Conservation (phyloP, 306 rosid genomes). For the Citrullus colocynthis region DNA sequence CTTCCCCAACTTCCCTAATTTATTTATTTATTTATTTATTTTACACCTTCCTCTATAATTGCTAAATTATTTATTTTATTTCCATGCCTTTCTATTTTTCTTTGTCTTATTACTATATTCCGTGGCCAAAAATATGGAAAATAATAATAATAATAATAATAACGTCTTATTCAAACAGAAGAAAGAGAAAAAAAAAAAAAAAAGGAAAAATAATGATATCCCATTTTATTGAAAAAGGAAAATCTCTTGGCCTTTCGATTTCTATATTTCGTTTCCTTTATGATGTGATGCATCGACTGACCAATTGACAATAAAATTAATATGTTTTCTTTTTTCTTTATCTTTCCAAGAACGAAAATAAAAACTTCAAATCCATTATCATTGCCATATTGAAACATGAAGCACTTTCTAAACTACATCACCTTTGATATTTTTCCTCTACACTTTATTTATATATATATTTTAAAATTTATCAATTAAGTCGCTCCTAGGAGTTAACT, state of each 20-base stretch:
- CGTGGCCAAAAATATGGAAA: background rate
- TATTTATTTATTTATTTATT: background rate
- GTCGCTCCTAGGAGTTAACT: too few relatives aligned
- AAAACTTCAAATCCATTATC: background rate
- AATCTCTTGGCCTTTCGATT: background rate
- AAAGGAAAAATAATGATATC: background rate
- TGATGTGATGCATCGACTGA: slow-evolving; percentile 6
- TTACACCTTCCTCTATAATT: slow-evolving; percentile 1
- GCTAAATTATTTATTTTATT: background rate
- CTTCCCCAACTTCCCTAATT: background rate
- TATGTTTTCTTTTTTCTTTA: background rate
- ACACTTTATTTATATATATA: background rate
- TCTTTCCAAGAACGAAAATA: background rate
- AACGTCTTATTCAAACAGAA: background rate
- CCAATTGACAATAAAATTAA: background rate
- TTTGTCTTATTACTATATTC: background rate
- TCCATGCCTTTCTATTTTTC: background rate
- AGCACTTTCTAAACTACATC: background rate
- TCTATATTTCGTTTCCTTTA: background rate
- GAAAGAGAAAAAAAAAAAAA: too few relatives aligned
- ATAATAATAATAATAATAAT: too few relatives aligned
- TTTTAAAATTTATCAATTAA: too few relatives aligned
- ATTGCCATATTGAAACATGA: background rate
- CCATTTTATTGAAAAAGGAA: background rate
- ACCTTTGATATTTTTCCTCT: background rate